phyloP scores from a whole-genome alignment of 83 land plant species.

The Picea abies region DNA sequence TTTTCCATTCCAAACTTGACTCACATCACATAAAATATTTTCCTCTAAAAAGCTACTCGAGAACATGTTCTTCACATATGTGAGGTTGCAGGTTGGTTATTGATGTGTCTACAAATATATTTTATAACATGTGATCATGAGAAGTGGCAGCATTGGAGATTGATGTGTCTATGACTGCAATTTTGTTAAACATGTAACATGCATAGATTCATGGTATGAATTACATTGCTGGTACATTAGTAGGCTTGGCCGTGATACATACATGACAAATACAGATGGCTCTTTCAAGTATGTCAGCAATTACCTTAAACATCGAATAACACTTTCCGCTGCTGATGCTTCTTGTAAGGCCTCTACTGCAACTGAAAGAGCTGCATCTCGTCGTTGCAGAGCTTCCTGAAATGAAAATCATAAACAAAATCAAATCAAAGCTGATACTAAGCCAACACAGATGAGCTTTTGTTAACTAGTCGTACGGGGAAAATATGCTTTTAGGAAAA shows the following conservation, averaged over 20 bases:
- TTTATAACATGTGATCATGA: no score
- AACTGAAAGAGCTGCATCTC: constrained; percentile 50
- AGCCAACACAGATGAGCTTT: no score
- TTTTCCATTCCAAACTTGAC: no score
- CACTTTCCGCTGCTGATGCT: constrained; percentile 61
- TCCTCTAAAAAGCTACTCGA: no score
- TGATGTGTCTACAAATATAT: no score
- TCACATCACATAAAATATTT: no score
- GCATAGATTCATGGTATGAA: not conserved
- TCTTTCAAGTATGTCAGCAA: not conserved
- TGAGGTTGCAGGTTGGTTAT: no score
- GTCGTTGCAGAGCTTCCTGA: constrained; percentile 28
- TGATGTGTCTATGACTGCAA: no score
- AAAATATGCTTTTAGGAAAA: not conserved
- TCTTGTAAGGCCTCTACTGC: constrained; percentile 72
- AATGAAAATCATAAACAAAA: constrained; percentile 11
- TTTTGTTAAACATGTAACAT: not conserved
- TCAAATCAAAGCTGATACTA: not conserved
- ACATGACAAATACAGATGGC: no score
- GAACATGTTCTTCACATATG: no score
- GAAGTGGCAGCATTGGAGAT: no score
- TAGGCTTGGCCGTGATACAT: no score
- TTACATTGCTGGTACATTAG: not conserved
- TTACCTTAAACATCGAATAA: constrained; percentile 57
- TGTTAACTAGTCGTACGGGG: not conserved